Evolutionary conservation across 2,329 filamentous ascomycete genomes (phyloP).

Genomic region (Botryotinia narcissicola): DNA sequence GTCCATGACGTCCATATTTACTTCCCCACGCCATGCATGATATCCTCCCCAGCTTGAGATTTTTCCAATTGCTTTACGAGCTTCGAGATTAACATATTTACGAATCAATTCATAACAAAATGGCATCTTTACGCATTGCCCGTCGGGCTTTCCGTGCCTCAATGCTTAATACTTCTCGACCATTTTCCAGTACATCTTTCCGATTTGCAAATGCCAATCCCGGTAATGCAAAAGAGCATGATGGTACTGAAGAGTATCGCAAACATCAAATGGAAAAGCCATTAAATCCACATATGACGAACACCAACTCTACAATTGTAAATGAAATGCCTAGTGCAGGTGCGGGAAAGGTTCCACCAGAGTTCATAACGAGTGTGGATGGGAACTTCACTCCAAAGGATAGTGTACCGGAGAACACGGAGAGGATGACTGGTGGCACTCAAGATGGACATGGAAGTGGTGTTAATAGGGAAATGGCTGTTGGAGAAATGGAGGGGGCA

Average conservation of each 20-base stretch:
- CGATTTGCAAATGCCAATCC: slow-evolving; percentile 23
- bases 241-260: slow-evolving; percentile 53
- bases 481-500: slow-evolving; percentile 84
- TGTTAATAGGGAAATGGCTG: slow-evolving; percentile 60
- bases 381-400: slow-evolving; percentile 57
- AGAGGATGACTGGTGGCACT: slow-evolving; percentile 63
- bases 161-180: slow-evolving; percentile 10
- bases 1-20: slow-evolving; percentile 11
- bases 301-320: slow-evolving; percentile 61
- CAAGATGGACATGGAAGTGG: slow-evolving; percentile 50
- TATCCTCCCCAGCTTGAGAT: not conserved
- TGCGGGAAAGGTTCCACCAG: slow-evolving; percentile 55
- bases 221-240: slow-evolving; percentile 42
- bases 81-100: not conserved
- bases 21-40: not conserved
- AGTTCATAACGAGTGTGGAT: slow-evolving; percentile 57
- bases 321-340: slow-evolving; percentile 62
- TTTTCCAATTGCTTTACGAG: not conserved
- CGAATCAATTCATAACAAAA: not conserved
- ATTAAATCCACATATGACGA: slow-evolving; percentile 61
- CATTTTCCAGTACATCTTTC: slow-evolving; percentile 16
- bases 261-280: slow-evolving; percentile 56
- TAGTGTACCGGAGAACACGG: slow-evolving; percentile 59
- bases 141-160: slow-evolving; percentile 15
- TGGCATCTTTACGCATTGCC: slow-evolving; percentile 16